These are phyloP conservation scores for Delonix regia DNA, from an alignment of 306 rosid genomes.

Conservation along the genomic window DNA sequence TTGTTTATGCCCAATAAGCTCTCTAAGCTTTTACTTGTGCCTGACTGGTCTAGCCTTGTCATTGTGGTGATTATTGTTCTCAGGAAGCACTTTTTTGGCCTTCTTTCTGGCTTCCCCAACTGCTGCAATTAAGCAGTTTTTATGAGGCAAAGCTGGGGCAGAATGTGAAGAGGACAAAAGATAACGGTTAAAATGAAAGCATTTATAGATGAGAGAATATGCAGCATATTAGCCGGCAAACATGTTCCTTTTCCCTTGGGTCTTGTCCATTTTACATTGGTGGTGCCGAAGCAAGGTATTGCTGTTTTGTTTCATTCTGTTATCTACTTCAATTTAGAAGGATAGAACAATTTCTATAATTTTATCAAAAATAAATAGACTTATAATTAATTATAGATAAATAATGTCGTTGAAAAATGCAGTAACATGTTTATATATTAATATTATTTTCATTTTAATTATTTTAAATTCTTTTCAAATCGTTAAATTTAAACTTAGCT, in stretches of 20 bases:
- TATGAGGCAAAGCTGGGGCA: constrained; percentile 36
- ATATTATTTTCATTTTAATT: no score
- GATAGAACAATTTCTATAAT: neutral
- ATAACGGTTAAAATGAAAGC: constrained; percentile 41
- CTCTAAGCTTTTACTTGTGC: constrained; percentile 61
- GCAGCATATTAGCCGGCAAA: neutral
- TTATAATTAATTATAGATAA: no score
- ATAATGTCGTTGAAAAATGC: no score
- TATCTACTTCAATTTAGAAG: neutral
- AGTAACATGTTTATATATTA: no score
- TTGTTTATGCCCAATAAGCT: constrained; percentile 57
- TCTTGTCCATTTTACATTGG: neutral
- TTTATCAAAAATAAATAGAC: no score
- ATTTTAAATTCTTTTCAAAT: neutral
- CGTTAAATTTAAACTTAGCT: neutral
- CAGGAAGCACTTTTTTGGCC: constrained; percentile 31
- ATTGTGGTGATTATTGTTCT: constrained; percentile 35
- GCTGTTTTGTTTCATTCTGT: no score
- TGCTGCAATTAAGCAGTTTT: constrained; percentile 30
- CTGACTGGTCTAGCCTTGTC: constrained; percentile 47
- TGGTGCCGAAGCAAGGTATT: neutral
- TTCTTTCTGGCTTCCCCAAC: constrained; percentile 28
- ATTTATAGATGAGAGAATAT: neutral
- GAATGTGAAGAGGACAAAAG: constrained; percentile 37
- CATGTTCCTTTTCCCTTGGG: neutral